Percentiles rank a stretch among this genome's conserved stretches.
These are phyloP conservation scores for Apophysomyces trapeziformis DNA, from an alignment of 371 early-diverging fungal genomes.

Conservation along the genomic window DNA sequence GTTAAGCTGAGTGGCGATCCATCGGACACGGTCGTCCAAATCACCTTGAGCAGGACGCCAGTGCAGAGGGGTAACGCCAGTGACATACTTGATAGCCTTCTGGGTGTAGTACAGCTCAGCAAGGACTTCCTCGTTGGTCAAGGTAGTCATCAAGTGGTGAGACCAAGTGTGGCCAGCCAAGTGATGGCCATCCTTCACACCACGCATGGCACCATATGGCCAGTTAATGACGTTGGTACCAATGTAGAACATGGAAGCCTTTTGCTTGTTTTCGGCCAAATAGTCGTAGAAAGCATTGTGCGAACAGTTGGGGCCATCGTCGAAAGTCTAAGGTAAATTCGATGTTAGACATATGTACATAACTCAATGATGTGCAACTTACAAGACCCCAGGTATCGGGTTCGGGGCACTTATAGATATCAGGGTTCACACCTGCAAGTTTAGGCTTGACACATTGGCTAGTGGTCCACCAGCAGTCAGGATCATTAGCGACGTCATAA, in stretches of 20 bases:
- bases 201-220: slow-evolving; percentile 58
- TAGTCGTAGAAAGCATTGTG: slow-evolving; percentile 56
- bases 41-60: slow-evolving; percentile 62
- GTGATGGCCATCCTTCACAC: slow-evolving; percentile 54
- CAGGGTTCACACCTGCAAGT: slow-evolving; percentile 34
- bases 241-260: slow-evolving; percentile 60
- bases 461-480: slow-evolving; percentile 57
- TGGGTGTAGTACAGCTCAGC: slow-evolving; percentile 60
- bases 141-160: slow-evolving; percentile 56
- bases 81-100: slow-evolving; percentile 58
- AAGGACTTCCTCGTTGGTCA: slow-evolving; percentile 55
- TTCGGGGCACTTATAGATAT: slow-evolving; percentile 43
- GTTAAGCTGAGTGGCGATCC: slow-evolving; percentile 52
- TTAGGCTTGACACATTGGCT: slow-evolving; percentile 47
- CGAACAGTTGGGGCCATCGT: slow-evolving; percentile 58
- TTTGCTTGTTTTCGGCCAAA: slow-evolving; percentile 48
- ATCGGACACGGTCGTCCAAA: slow-evolving; percentile 61
- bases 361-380: slow-evolving; percentile 14
- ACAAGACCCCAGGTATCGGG: slow-evolving; percentile 51
- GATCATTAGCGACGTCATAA: slow-evolving; percentile 44
- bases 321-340: slow-evolving; percentile 40
- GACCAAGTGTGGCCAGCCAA: slow-evolving; percentile 61
- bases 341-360: not conserved
- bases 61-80: slow-evolving; percentile 60
- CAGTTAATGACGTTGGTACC: slow-evolving; percentile 56